Percentiles rank a stretch among this genome's conserved stretches.
phyloP scores from a whole-genome alignment of 108 stramenopile genomes.

The Conticribra weissflogii region DNA sequence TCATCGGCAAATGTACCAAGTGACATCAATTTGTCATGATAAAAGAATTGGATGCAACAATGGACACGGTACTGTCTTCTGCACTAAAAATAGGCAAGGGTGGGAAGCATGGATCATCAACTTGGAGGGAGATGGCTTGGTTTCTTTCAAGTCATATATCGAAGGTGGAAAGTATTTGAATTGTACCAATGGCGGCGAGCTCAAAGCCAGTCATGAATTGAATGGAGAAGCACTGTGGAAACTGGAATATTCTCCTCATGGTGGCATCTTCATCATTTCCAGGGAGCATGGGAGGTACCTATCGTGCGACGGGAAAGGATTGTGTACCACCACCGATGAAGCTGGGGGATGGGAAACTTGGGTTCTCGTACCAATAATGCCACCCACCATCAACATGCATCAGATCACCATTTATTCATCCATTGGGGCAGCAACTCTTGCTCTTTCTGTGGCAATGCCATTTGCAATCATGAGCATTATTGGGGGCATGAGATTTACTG shows the following conservation, averaged over 20 bases:
- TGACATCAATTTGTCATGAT: neutral
- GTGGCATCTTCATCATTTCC: neutral
- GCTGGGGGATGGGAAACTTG: neutral
- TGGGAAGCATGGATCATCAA: neutral
- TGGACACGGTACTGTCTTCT: neutral
- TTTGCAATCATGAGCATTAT: slow-evolving; percentile 27
- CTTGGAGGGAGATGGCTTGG: neutral
- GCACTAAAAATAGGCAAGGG: neutral
- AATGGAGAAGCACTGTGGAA: neutral
- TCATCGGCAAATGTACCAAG: neutral
- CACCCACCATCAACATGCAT: neutral
- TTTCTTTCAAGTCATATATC: neutral
- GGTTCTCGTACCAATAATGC: neutral
- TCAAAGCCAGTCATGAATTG: neutral
- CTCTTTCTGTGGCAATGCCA: slow-evolving; percentile 9
- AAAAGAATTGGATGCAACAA: neutral
- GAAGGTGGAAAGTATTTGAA: neutral
- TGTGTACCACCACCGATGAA: neutral
- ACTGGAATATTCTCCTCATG: neutral
- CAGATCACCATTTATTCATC: neutral
- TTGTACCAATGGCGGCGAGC: neutral
- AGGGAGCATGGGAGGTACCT: neutral
- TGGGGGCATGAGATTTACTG: slow-evolving; percentile 18
- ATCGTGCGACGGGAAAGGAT: neutral
- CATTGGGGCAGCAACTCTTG: neutral